These are phyloP conservation scores for Telfairia occidentalis DNA, from an alignment of 331 rosid species.

Conservation along the genomic window DNA sequence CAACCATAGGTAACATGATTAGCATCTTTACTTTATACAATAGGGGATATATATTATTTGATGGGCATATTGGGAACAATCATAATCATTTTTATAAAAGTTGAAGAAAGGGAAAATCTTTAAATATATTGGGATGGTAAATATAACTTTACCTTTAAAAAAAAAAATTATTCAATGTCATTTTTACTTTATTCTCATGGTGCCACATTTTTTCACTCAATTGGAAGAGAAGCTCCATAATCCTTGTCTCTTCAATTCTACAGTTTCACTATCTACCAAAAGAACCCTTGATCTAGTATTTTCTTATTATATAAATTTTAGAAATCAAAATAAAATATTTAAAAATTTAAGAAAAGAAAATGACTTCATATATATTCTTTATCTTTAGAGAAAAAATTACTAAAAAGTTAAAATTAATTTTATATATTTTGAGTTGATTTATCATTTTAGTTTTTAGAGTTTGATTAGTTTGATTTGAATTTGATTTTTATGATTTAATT, in stretches of 20 bases:
- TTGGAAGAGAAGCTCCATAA: neutral
- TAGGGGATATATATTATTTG: neutral
- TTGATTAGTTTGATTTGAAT: too few relatives aligned
- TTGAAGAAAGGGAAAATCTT: neutral
- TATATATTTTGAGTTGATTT: too few relatives aligned
- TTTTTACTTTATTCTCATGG: neutral
- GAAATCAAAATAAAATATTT: too few relatives aligned
- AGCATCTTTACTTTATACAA: neutral
- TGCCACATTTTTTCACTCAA: neutral
- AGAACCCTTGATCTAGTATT: neutral
- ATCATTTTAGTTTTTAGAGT: too few relatives aligned
- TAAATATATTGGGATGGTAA: neutral
- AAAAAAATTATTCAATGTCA: too few relatives aligned
- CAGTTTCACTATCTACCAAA: neutral
- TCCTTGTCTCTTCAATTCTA: neutral
- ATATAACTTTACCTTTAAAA: neutral
- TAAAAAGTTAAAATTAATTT: too few relatives aligned
- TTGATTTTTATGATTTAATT: too few relatives aligned
- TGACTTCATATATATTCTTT: too few relatives aligned
- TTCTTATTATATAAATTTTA: too few relatives aligned
- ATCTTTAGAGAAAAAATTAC: too few relatives aligned
- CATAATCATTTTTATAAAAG: neutral
- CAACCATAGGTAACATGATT: conserved; percentile 5
- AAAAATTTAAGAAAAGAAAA: too few relatives aligned
- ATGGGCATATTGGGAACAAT: conserved; percentile 5